phyloP scores from a whole-genome alignment of 257 asterid species.

The Primulina huaijiensis region DNA sequence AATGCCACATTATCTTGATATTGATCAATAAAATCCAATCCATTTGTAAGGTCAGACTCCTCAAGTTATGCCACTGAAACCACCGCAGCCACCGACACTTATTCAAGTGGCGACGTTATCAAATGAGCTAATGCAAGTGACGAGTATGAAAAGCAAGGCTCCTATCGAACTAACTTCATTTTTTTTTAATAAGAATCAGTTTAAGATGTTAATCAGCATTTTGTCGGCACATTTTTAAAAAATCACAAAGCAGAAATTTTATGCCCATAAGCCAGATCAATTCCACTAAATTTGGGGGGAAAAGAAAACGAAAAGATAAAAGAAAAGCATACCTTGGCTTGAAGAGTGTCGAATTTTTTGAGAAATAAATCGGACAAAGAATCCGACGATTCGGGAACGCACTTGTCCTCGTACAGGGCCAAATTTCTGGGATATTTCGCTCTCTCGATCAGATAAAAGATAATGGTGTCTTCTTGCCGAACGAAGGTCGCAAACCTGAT shows the following conservation, averaged over 20 bases:
- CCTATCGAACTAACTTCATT: neutral
- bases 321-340: slow-evolving; percentile 57
- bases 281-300: neutral
- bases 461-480: slow-evolving; percentile 74
- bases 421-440: slow-evolving; percentile 49
- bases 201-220: neutral
- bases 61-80: no score
- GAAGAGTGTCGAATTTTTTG: slow-evolving; percentile 71
- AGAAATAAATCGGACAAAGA: slow-evolving; percentile 51
- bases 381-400: slow-evolving; percentile 23
- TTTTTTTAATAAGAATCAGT: neutral
- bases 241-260: no score
- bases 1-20: no score
- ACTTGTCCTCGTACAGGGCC: slow-evolving; percentile 35
- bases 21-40: no score
- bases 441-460: slow-evolving; percentile 74
- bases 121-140: no score
- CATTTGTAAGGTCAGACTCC: no score
- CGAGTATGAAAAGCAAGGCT: no score
- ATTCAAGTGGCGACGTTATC: no score
- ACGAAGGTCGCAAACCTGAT: no score
- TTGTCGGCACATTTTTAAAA: neutral
- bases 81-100: no score
- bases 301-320: neutral
- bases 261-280: neutral